Percentiles rank a stretch among this genome's conserved stretches.
These are phyloP conservation scores for Leptographium lundbergii DNA, from an alignment of 2,329 filamentous ascomycete genomes.

Conservation along the genomic window DNA sequence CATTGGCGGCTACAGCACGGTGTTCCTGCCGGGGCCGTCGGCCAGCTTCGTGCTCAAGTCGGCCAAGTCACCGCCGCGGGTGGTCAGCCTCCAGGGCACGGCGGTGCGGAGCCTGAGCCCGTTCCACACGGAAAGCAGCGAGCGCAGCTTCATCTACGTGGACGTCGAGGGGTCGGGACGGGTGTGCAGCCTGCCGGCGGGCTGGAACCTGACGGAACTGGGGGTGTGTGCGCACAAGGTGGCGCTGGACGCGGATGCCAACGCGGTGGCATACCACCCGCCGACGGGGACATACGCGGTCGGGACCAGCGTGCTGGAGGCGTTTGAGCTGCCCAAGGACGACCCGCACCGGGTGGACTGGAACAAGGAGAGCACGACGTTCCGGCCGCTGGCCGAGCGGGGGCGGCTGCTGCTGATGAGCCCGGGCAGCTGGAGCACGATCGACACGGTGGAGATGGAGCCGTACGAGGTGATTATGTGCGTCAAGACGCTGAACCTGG, in stretches of 20 bases:
- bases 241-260: slow-evolving; percentile 54
- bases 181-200: slow-evolving; percentile 56
- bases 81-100: slow-evolving; percentile 58
- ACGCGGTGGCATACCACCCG: slow-evolving; percentile 64
- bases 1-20: slow-evolving; percentile 64
- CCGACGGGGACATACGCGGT: slow-evolving; percentile 64
- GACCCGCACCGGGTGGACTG: slow-evolving; percentile 76
- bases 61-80: slow-evolving; percentile 60
- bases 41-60: slow-evolving; percentile 77
- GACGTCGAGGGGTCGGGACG: slow-evolving; percentile 60
- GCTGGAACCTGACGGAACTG: slow-evolving; percentile 58
- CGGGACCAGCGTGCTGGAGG: slow-evolving; percentile 52
- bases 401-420: slow-evolving; percentile 69
- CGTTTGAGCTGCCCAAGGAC: slow-evolving; percentile 76
- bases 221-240: slow-evolving; percentile 66
- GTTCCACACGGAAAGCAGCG: slow-evolving; percentile 66
- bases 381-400: slow-evolving; percentile 56
- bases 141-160: slow-evolving; percentile 72
- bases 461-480: slow-evolving; percentile 66
- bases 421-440: slow-evolving; percentile 61
- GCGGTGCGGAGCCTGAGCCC: slow-evolving; percentile 59
- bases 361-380: slow-evolving; percentile 53
- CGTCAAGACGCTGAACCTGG: slow-evolving; percentile 71
- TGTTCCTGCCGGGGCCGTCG: slow-evolving; percentile 71
- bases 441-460: slow-evolving; percentile 65